Base-by-base conservation (phyloP, 805 yeast genomes). In the Candida hispaniensis region DNA sequence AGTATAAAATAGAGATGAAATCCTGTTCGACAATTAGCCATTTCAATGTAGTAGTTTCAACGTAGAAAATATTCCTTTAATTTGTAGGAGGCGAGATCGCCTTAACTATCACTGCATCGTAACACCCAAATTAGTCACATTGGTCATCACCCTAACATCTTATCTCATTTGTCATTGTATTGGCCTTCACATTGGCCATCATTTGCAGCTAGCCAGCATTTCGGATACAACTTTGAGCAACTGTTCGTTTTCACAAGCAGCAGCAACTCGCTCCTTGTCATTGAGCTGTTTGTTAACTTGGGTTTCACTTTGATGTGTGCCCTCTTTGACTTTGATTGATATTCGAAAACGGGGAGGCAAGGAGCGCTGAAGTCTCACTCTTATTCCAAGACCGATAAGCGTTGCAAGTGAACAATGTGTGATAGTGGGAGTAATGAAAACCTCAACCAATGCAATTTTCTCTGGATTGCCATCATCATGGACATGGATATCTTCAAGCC, bases 321-420 rank as follows among this genome's bases (percentile, higher is more conserved):
- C 97, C 47, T 82, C 81, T 50, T 86, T 85, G 32, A 91, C 69
- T 23, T 79, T 59, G 18, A 91, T 79, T 9, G 75, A 70, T 40
- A 83, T 74, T 45, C 97, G 66, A 61, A 71, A 86, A 39, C 94
- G 63, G 4, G 83, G 73, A 1, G 96, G 94, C 18, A 91, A 66
- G 42, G 93, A 72, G 49, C 99, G 63, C 44, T 88, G 95, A 26
- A 91, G 63, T 20, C 99, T 65, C 1, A 91, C 97, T 33, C 96
- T 64, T 36, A 91, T 82, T 0, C 98, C 97, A 23, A 91, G 66
- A 0, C 99, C 99, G 40, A 91, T 91, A 30, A 91, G 67, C 0
- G 98, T 91, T 1, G 98, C 98, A 42, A 91, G 64, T 1, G 95
- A 83, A 55, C 99, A 91, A 51, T 91, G 99, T 4, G 97, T 91